A percentile compares a stretch with the other conserved stretches of the same genome.
phyloP scores from a whole-genome alignment of 2,329 filamentous ascomycete species.

The Cercospora citrullina region DNA sequence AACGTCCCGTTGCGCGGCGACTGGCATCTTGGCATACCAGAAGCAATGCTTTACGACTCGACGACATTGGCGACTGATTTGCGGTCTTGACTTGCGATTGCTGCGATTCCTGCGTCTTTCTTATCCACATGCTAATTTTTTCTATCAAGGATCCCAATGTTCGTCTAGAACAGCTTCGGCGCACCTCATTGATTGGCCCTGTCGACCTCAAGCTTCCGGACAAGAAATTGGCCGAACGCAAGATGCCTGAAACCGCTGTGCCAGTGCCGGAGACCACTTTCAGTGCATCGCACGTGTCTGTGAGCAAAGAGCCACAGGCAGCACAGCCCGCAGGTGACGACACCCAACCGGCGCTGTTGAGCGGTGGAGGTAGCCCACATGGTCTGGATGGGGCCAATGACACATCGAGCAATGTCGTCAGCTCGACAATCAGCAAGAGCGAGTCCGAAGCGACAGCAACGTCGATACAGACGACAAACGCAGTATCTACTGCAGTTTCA shows the following conservation, averaged over 20 bases:
- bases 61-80: not conserved
- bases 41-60: not conserved
- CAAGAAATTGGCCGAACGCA: constrained; percentile 32
- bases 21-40: not conserved
- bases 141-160: constrained; percentile 47
- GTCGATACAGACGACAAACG: constrained; percentile 8
- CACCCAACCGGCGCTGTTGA: constrained; percentile 4
- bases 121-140: constrained; percentile 21
- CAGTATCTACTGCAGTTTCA: not conserved
- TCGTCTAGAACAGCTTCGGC: constrained; percentile 50
- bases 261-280: constrained; percentile 27
- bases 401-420: constrained; percentile 7
- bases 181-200: constrained; percentile 43
- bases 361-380: constrained; percentile 19
- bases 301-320: constrained; percentile 4
- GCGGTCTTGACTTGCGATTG: not conserved
- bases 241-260: constrained; percentile 37
- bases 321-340: not conserved
- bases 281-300: constrained; percentile 17
- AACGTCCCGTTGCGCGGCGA: not conserved
- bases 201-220: constrained; percentile 35
- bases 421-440: not conserved
- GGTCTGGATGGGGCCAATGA: constrained; percentile 11
- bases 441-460: constrained; percentile 23
- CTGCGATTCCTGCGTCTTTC: not conserved